Conservation (phyloP, 768 basidiomycete genomes). For the Pisolithus orientalis region DNA sequence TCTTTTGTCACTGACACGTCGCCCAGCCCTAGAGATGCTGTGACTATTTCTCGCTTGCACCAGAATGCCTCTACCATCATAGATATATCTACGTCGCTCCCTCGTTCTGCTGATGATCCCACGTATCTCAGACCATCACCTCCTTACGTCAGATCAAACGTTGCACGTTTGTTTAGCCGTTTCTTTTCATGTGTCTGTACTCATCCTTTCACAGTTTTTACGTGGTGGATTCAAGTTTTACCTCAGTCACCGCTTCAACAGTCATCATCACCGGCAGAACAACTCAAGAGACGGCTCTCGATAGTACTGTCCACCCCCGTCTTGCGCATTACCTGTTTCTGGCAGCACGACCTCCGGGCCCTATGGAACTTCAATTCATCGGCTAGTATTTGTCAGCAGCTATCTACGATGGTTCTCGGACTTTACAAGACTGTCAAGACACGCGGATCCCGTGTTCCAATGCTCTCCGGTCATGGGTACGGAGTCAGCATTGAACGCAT, state of each 20-base stretch:
- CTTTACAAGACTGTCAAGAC: slow-evolving; percentile 76
- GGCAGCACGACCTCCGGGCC: slow-evolving; percentile 90
- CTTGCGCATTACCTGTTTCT: slow-evolving; percentile 84
- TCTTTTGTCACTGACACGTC: slow-evolving; percentile 3
- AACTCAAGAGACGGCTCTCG: slow-evolving; percentile 24
- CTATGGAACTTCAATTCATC: slow-evolving; percentile 75
- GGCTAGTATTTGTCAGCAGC: slow-evolving; percentile 64
- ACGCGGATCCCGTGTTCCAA: slow-evolving; percentile 69
- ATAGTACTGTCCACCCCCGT: slow-evolving; percentile 26
- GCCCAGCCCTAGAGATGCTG: slow-evolving; percentile 81
- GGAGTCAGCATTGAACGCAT: slow-evolving; percentile 77
- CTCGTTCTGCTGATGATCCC: slow-evolving; percentile 85
- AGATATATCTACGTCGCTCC: slow-evolving; percentile 90
- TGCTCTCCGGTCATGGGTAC: slow-evolving; percentile 70
- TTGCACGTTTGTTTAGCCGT: slow-evolving; percentile 48
- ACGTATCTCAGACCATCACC: slow-evolving; percentile 87
- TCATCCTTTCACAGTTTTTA: slow-evolving; percentile 51
- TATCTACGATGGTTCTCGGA: slow-evolving; percentile 80
- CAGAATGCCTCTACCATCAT: slow-evolving; percentile 77
- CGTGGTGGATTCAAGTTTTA: slow-evolving; percentile 87
- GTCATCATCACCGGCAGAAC: slow-evolving; percentile 31
- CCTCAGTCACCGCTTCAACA: slow-evolving; percentile 32
- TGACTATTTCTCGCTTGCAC: slow-evolving; percentile 86
- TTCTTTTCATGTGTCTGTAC: slow-evolving; percentile 4
- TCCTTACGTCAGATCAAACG: slow-evolving; percentile 86